These are phyloP conservation scores for Cladosporium colombiae DNA, from an alignment of 2,329 filamentous ascomycete species.

Conservation along the genomic window DNA sequence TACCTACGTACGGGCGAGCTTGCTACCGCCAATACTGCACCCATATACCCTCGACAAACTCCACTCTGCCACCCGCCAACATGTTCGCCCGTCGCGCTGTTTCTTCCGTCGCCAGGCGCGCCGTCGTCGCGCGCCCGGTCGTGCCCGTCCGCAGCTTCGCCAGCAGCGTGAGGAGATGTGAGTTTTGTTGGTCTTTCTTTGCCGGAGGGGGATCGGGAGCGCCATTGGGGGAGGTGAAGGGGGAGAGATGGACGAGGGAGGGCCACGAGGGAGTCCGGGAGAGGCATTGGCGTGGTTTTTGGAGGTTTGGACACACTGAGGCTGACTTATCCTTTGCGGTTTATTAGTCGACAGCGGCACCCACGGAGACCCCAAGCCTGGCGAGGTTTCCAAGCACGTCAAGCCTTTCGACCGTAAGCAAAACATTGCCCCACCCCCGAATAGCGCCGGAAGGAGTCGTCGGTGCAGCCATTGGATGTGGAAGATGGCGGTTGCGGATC, in stretches of 20 bases:
- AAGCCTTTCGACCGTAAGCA: slow-evolving; percentile 50
- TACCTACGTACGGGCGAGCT: slow-evolving; percentile 2
- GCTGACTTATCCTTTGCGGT: slow-evolving; percentile 25
- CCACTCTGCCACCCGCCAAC: slow-evolving; percentile 12
- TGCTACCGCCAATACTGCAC: not conserved
- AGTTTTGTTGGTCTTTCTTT: slow-evolving; percentile 28
- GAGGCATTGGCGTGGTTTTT: not conserved
- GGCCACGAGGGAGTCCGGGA: not conserved
- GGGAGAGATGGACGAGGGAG: not conserved
- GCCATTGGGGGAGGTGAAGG: slow-evolving; percentile 1
- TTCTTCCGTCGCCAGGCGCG: slow-evolving; percentile 49
- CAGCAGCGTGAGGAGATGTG: slow-evolving; percentile 48
- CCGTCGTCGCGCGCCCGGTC: slow-evolving; percentile 40
- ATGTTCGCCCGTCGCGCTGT: slow-evolving; percentile 54
- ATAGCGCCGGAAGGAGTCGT: not conserved
- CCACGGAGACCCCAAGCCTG: slow-evolving; percentile 37
- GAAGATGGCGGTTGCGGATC: slow-evolving; percentile 4
- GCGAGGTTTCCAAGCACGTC: slow-evolving; percentile 41
- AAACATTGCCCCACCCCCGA: not conserved
- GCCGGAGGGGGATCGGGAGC: not conserved
- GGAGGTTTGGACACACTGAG: slow-evolving; percentile 32
- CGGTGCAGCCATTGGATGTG: not conserved
- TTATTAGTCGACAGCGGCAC: slow-evolving; percentile 17
- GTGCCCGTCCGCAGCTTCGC: slow-evolving; percentile 49
- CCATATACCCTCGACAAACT: slow-evolving; percentile 2